These are phyloP conservation scores for Lenwebbia sp. DNA, from an alignment of 345 rosid species.

Conservation along the genomic window DNA sequence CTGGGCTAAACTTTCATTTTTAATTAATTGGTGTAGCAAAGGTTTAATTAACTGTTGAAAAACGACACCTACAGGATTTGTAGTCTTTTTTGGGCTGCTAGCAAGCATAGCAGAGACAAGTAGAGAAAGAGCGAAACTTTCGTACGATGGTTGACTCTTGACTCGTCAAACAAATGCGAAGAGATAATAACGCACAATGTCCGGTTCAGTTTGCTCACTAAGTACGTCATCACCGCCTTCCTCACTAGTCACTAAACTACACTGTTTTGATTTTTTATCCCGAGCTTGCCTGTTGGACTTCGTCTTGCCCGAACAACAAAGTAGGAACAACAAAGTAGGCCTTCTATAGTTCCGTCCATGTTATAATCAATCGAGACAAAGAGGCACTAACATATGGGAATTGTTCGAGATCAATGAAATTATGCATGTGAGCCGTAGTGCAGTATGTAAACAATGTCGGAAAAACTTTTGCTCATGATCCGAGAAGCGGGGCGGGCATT, in stretches of 20 bases:
- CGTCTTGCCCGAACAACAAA: background rate
- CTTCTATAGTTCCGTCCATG: background rate
- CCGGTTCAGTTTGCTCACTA: no score
- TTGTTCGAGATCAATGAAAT: background rate
- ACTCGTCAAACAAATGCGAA: no score
- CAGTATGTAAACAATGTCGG: background rate
- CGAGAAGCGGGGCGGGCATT: background rate
- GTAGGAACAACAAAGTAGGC: background rate
- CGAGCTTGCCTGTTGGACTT: background rate
- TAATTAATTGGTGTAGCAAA: no score
- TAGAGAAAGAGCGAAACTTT: no score
- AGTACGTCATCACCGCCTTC: no score
- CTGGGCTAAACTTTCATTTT: background rate
- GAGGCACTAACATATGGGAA: background rate
- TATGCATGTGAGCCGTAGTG: background rate
- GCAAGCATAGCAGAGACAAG: no score
- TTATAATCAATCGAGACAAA: background rate
- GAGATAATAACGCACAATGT: no score
- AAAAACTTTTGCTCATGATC: background rate
- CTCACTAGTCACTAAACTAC: no score
- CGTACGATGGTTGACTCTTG: no score
- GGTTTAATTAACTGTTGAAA: background rate
- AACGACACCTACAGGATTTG: background rate
- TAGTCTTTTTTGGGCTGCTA: no score
- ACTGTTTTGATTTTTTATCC: background rate